Base-by-base conservation (phyloP, 2,329 filamentous ascomycete genomes). In the Colletotrichum lindemuthianum region DNA sequence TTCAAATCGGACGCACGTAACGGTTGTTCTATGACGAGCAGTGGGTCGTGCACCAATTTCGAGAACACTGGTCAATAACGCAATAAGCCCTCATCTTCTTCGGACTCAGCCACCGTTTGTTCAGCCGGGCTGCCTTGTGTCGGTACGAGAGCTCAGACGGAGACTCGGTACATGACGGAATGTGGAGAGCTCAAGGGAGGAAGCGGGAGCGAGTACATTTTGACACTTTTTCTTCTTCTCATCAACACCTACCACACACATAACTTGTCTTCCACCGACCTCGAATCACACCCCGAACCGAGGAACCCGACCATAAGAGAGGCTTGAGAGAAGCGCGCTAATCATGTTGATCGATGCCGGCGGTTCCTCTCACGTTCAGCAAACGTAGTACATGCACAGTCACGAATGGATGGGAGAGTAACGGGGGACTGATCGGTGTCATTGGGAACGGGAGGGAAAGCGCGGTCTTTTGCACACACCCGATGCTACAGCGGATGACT, bases 121-220 rank as follows among this genome's bases (percentile, higher is more conserved):
- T 44, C 48, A n/a, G 13, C 44, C 57, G 44, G 34, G 34, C 45
- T 47, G 39, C 43, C 55, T 53, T 60, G 57, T n/a, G 57, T 44
- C 57, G 41, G 50, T 59, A 56, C 34, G 60, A 44, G 55, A 53
- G 7, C 55, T 48, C 59, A 48, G 47, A 47, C 40, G 37, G 36
- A 53, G 33, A 12, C 55, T 33, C 24, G 48, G 51, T 33, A 52
- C 39, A 45, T 33, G 50, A 50, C 33, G 51, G 44, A 34, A 24
- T 40, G 44, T 41, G n/a, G 49, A 8, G 16, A 4, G 51, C 51
- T 37, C 39, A 40, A 16, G 13, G 39, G 57, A 60, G 59, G 36
- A 54, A 53, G 52, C 59, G 53, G 59, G 43, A 59, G 49, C 59
- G 49, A 45, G 40, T 40, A 49, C 49, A 57, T 48, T 63, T 36